A percentile compares a stretch with the other conserved stretches of the same genome.
These are phyloP conservation scores for Populus tomentosa DNA, from an alignment of 441 rosid genomes.

Conservation along the genomic window DNA sequence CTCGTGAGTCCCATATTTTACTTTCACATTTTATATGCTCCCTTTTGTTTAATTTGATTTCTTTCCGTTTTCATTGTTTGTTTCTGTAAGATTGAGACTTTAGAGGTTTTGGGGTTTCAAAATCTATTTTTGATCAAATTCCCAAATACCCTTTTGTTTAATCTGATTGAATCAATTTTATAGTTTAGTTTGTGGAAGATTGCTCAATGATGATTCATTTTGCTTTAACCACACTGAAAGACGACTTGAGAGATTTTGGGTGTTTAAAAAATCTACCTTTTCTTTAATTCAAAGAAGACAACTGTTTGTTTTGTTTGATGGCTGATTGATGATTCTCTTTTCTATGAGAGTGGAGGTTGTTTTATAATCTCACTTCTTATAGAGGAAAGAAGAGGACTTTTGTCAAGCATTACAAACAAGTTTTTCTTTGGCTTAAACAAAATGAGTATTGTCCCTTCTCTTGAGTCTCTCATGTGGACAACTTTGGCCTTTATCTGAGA, in stretches of 20 bases:
- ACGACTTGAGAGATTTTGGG: slow-evolving; percentile 17
- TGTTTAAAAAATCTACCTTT: background rate
- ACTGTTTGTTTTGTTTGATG: slow-evolving; percentile 18
- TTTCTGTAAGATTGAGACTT: background rate
- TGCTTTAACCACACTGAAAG: slow-evolving; percentile 62
- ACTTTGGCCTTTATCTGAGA: slow-evolving; percentile 49
- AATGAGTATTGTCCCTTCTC: background rate
- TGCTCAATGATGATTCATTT: slow-evolving; percentile 48
- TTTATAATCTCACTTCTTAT: slow-evolving; percentile 5
- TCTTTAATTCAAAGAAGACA: slow-evolving; percentile 3
- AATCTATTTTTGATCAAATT: background rate
- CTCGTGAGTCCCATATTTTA: slow-evolving; percentile 36
- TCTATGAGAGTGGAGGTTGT: slow-evolving; percentile 15
- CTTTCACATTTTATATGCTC: background rate
- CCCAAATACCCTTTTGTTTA: background rate
- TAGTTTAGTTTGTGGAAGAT: background rate
- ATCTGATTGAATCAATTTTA: background rate
- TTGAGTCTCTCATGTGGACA: slow-evolving; percentile 37
- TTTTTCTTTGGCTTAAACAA: slow-evolving; percentile 18
- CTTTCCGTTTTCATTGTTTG: background rate
- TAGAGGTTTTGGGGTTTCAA: background rate
- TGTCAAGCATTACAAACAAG: slow-evolving; percentile 19
- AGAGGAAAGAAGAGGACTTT: slow-evolving; percentile 31
- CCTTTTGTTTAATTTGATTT: background rate
- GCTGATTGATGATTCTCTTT: slow-evolving; percentile 32